Evolutionary conservation across 192 early-diverging fungal species (phyloP), one percentile per base, ranked within the genome.

Genomic region (Cetraspora pellucida): DNA sequence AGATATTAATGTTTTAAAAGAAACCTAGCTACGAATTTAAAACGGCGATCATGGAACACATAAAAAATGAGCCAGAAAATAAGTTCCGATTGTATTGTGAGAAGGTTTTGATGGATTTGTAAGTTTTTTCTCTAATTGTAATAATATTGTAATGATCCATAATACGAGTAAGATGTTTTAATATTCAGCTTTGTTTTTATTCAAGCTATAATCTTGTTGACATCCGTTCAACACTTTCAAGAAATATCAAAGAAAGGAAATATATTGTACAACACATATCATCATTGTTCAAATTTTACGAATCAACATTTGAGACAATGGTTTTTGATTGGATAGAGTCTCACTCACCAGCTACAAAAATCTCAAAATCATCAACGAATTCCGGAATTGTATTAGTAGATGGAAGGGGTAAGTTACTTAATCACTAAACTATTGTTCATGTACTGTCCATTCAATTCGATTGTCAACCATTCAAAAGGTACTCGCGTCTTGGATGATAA

Each of bases 281-380:
- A 2, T 25, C 66, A 44, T 49, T 75, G 19, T 75, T 64, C 17
- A 75, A 75, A 47, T 75, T 64, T 75, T 75, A 75, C 31, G 43
- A 75, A 46, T 17, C 31, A 23, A 75, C 16, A 16, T 75, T 75
- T 60, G 57, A 14, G 23, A 75, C 23, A 37, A 16, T 75, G 37
- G 10, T 25, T 75, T 75, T 75, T 31, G 58, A 64, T 10, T 75
- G 74, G 74, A 64, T 75, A 16, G 74, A 75, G 37, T 64, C 58
- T 17, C 58, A 63, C 31, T 46, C 58, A 1, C 57, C 27, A 31
- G 31, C 60, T n/a, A 5, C 74, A 31, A 75, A 75, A 45, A 67
- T 75, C 23, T 44, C 54, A 25, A 75, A 75, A 64, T 64, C 60
- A 37, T 47, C 30, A 16, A 28, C 72, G 17, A 74, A 3, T 59